Conservation (phyloP, 768 basidiomycete species). For the Dacryopinax spathularia region DNA sequence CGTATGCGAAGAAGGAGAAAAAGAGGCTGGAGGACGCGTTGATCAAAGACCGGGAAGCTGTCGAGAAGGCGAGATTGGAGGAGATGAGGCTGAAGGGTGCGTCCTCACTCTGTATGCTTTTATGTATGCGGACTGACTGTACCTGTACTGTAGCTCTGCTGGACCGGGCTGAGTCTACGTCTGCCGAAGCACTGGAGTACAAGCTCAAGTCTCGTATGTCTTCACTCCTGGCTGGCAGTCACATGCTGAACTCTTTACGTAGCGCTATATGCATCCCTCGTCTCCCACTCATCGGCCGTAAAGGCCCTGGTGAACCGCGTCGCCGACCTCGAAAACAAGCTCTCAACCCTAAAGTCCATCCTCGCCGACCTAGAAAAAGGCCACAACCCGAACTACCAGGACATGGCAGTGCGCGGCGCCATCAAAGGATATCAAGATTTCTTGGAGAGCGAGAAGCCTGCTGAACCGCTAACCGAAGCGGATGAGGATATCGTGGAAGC, state of each 20-base stretch:
- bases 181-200: constrained; percentile 64
- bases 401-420: constrained; percentile 96
- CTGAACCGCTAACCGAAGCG: constrained; percentile 54
- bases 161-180: constrained; percentile 60
- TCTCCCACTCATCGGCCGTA: constrained; percentile 59
- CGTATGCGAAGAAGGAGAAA: constrained; percentile 81
- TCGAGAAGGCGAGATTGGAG: constrained; percentile 52
- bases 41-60: constrained; percentile 39
- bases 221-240: background rate
- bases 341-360: constrained; percentile 68
- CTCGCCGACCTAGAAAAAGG: constrained; percentile 63
- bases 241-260: background rate
- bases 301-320: constrained; percentile 62
- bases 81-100: constrained; percentile 58
- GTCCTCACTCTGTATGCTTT: background rate
- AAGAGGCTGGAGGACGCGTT: constrained; percentile 58
- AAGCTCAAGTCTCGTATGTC: constrained; percentile 75
- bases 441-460: constrained; percentile 37
- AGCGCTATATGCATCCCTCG: constrained; percentile 69
- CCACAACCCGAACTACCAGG: constrained; percentile 98
- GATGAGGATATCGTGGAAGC: constrained; percentile 26
- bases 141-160: constrained; percentile 53
- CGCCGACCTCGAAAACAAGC: constrained; percentile 55
- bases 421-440: constrained; percentile 79
- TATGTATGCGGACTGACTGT: background rate